Percentiles rank a stretch among this genome's conserved stretches.
Conservation (phyloP, 2,329 filamentous ascomycete genomes). For the Nannizziopsis arthrosporioides region DNA sequence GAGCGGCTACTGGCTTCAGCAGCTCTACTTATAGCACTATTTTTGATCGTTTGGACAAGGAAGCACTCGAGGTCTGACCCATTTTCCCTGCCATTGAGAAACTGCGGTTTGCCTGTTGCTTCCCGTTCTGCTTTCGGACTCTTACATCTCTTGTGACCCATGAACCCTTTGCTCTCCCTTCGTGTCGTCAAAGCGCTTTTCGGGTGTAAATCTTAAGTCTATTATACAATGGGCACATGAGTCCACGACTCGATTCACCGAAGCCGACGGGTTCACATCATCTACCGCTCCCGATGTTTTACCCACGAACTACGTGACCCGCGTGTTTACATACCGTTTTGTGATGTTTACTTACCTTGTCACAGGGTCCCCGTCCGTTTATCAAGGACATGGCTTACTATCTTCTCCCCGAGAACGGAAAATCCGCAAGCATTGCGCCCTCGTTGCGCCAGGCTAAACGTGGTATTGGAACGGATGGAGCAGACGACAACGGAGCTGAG, state of each 20-base stretch:
- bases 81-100: conserved; percentile 20
- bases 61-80: conserved; percentile 58
- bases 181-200: neutral
- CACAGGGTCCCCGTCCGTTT: conserved; percentile 77
- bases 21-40: conserved; percentile 47
- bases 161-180: neutral
- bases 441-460: conserved; percentile 54
- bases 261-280: neutral
- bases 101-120: conserved; percentile 13
- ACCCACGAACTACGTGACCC: neutral
- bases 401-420: conserved; percentile 61
- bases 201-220: too few species aligned
- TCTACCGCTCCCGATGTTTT: neutral
- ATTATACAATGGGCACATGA: neutral
- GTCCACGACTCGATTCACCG: neutral
- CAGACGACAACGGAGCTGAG: conserved; percentile 38
- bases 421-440: conserved; percentile 59
- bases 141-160: conserved; percentile 10
- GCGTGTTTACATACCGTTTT: conserved; percentile 12
- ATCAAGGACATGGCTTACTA: conserved; percentile 98
- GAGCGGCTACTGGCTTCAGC: conserved; percentile 34
- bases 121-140: conserved; percentile 19
- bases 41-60: conserved; percentile 60
- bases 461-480: conserved; percentile 44
- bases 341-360: conserved; percentile 30